These are phyloP conservation scores for Suhomyces maxii DNA, from an alignment of 1,139 yeast species.

Conservation along the genomic window DNA sequence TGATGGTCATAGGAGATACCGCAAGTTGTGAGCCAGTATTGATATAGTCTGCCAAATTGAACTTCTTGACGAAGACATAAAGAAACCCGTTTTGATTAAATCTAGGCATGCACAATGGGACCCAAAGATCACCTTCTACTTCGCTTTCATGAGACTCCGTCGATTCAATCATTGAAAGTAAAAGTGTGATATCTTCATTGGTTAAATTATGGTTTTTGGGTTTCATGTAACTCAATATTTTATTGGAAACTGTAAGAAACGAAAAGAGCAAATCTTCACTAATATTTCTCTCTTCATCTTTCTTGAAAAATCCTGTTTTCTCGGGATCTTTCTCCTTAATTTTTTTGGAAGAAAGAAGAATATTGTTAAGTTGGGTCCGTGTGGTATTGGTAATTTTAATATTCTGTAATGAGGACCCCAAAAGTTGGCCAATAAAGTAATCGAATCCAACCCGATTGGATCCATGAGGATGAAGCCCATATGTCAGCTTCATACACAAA, in stretches of 20 bases:
- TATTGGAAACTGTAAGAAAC: conserved; percentile 23
- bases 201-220: conserved; percentile 37
- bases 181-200: conserved; percentile 34
- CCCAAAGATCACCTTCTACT: conserved; percentile 75
- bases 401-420: conserved; percentile 32
- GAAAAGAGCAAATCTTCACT: conserved; percentile 40
- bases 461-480: conserved; percentile 23
- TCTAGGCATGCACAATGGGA: conserved; percentile 88
- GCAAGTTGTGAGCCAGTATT: conserved; percentile 10
- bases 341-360: conserved; percentile 27
- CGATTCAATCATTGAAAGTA: conserved; percentile 28
- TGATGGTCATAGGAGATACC: conserved; percentile 51
- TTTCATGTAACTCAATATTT: conserved; percentile 32
- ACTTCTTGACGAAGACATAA: conserved; percentile 71
- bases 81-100: conserved; percentile 87
- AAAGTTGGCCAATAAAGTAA: conserved; percentile 28
- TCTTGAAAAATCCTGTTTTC: conserved; percentile 10
- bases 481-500: conserved; percentile 55
- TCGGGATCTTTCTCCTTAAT: conserved; percentile 15
- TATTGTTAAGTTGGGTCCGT: conserved; percentile 31
- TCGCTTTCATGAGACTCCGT: conserved; percentile 12
- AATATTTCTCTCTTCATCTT: conserved; percentile 13
- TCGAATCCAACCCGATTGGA: conserved; percentile 22
- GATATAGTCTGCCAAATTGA: conserved; percentile 36
- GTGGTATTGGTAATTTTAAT: conserved; percentile 35